Conservation (phyloP, 257 asterid species). For the Nyctanthes arbortristis region DNA sequence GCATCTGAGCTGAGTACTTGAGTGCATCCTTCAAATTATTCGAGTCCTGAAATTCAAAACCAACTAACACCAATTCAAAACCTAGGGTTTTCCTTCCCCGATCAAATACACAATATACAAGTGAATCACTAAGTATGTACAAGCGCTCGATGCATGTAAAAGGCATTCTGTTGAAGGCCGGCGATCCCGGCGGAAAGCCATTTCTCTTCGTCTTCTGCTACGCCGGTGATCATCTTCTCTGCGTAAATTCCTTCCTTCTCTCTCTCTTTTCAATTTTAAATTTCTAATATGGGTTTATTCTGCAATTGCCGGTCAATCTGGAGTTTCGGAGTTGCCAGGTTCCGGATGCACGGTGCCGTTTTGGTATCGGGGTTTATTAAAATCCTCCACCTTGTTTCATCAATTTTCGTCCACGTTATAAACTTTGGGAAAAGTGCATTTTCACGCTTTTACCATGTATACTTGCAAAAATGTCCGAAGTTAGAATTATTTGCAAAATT, state of each 20-base stretch:
- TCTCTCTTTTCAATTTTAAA: neutral
- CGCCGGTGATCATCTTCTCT: conserved; percentile 62
- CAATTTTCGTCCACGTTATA: too few species aligned
- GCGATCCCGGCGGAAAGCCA: conserved; percentile 97
- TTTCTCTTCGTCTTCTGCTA: conserved; percentile 91
- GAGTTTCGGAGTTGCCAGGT: neutral
- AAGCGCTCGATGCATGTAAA: conserved; percentile 97
- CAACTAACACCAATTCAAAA: conserved; percentile 23
- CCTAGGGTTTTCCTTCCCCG: conserved; percentile 42
- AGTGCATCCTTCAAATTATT: conserved; percentile 94
- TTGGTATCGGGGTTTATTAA: too few species aligned
- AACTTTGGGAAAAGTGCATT: too few species aligned
- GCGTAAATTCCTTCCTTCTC: neutral
- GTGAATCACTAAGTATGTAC: conserved; percentile 34
- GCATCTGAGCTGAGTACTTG: conserved; percentile 98
- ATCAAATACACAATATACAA: neutral
- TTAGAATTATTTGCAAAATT: too few species aligned
- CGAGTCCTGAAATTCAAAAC: conserved; percentile 60
- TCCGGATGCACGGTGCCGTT: neutral
- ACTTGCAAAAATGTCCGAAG: too few species aligned
- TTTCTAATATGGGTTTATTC: neutral
- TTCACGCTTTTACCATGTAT: too few species aligned
- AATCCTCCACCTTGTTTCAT: too few species aligned
- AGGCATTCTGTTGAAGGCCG: conserved; percentile 98
- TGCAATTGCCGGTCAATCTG: neutral